phyloP scores from a whole-genome alignment of 305 asterid genomes.

The Fraxinus velutina region DNA sequence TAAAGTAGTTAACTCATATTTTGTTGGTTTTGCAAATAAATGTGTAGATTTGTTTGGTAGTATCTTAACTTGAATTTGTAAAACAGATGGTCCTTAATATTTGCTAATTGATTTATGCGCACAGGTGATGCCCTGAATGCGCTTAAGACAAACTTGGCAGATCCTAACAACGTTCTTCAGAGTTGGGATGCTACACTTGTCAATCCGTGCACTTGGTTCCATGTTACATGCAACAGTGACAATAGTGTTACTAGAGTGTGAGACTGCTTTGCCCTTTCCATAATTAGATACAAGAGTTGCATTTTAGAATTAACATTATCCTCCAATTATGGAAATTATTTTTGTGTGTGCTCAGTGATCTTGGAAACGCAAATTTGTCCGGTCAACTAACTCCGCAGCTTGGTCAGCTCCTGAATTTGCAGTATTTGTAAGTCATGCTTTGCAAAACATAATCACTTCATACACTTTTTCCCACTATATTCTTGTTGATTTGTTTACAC shows the following conservation, averaged over 20 bases:
- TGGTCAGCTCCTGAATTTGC: slow-evolving; percentile 62
- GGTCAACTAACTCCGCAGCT: slow-evolving; percentile 85
- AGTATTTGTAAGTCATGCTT: slow-evolving; percentile 69
- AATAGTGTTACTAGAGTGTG: slow-evolving; percentile 81
- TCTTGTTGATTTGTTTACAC: background rate
- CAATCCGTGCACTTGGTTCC: slow-evolving; percentile 95
- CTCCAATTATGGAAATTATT: slow-evolving; percentile 13
- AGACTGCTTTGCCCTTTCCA: slow-evolving; percentile 27
- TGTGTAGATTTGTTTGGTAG: background rate
- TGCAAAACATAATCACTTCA: slow-evolving; percentile 7
- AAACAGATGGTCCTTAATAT: background rate
- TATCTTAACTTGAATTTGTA: background rate
- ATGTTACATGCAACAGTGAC: slow-evolving; percentile 72
- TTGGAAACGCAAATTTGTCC: slow-evolving; percentile 86
- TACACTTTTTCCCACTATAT: slow-evolving; percentile 1
- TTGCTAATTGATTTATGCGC: slow-evolving; percentile 16
- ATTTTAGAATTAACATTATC: background rate
- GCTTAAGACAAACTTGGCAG: slow-evolving; percentile 60
- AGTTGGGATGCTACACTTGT: slow-evolving; percentile 93
- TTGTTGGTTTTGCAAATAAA: background rate
- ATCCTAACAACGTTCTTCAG: slow-evolving; percentile 84
- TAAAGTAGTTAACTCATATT: background rate
- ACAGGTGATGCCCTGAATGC: slow-evolving; percentile 90
- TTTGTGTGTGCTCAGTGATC: slow-evolving; percentile 59
- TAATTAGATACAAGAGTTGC: slow-evolving; percentile 15